Conservation (phyloP, 768 basidiomycete species). For the Cytidiella melzeri region DNA sequence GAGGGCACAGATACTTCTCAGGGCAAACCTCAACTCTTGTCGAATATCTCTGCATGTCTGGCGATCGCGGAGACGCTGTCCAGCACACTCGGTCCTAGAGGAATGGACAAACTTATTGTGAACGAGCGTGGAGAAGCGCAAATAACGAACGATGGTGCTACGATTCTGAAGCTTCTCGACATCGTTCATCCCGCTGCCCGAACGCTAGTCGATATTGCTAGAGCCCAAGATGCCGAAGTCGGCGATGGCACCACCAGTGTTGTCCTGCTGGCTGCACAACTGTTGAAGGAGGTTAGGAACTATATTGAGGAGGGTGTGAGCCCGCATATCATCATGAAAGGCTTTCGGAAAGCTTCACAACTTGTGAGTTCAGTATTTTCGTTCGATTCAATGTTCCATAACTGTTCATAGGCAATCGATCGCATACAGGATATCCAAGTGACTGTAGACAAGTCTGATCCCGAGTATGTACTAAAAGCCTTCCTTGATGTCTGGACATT, state of each 20-base stretch:
- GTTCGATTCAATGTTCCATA: conserved; percentile 12
- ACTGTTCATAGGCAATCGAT: conserved; percentile 59
- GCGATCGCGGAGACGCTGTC: conserved; percentile 89
- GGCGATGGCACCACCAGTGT: conserved; percentile 98
- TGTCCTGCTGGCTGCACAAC: conserved; percentile 88
- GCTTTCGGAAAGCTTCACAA: conserved; percentile 81
- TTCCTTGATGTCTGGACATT: not conserved
- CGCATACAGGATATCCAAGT: conserved; percentile 88
- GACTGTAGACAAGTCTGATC: conserved; percentile 81
- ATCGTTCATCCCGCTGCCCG: conserved; percentile 97
- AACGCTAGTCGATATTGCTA: conserved; percentile 96
- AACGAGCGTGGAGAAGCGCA: conserved; percentile 91
- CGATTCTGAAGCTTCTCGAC: conserved; percentile 94
- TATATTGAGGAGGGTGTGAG: conserved; percentile 97
- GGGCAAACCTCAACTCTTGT: conserved; percentile 86
- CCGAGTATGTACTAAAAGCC: conserved; percentile 54
- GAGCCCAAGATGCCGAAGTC: conserved; percentile 97
- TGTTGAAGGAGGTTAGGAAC: conserved; percentile 85
- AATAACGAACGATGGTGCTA: conserved; percentile 99
- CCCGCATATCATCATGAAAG: conserved; percentile 97
- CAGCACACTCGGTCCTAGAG: conserved; percentile 93
- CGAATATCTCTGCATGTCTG: conserved; percentile 95
- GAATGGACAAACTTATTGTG: conserved; percentile 99
- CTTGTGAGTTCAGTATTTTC: conserved; percentile 49
- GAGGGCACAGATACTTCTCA: conserved; percentile 97